Evolutionary conservation across 441 rosid genomes (phyloP), one percentile per base, ranked within the genome.

Genomic region (Populus hybrid): DNA sequence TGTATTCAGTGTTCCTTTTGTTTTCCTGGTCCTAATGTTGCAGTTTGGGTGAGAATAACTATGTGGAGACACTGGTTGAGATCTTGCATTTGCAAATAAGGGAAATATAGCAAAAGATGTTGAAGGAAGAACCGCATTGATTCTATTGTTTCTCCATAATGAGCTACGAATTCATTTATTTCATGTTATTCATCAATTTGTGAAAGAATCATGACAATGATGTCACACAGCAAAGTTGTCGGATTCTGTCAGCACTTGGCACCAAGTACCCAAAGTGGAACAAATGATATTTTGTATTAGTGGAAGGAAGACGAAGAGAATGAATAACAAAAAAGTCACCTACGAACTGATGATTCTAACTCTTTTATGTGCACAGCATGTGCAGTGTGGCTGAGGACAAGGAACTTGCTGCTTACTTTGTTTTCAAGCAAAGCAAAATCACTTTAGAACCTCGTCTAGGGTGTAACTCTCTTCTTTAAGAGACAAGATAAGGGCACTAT

Each of bases 61-160:
- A 72, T 71, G 79, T 74, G 79, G 81, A 75, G 78, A 82, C 76
- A 79, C 69, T 78, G 79, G 86, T 75, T 73, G 83, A 83, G 50
- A 26, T 78, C 79, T 80, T 84, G 85, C 85, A 74, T 79, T 82
- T 88, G 91, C 85, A 86, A 46, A 83, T 83, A 81, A 81, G 65
- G 72, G 77, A 53, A 67, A 81, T 79, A 77, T 78, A 77, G 69
- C 75, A 59, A 23, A 79, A 74, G 77, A 21, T 12, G 78, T 73
- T 40, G 61, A 53, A 53, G 61, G 6, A 53, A 53, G 61, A 53
- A 53, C 9, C 7, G 18, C n/a, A 16, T 53, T 16, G 61, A 53
- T 19, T 53, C 61, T 16, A 3, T 9, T 53, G 7, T 16, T 14
- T 53, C 16, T 53, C 61, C 16, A 14, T 53, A 53, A 53, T 53